Conservation (phyloP, 768 basidiomycete species). For the Sporobolomyces roseus region DNA sequence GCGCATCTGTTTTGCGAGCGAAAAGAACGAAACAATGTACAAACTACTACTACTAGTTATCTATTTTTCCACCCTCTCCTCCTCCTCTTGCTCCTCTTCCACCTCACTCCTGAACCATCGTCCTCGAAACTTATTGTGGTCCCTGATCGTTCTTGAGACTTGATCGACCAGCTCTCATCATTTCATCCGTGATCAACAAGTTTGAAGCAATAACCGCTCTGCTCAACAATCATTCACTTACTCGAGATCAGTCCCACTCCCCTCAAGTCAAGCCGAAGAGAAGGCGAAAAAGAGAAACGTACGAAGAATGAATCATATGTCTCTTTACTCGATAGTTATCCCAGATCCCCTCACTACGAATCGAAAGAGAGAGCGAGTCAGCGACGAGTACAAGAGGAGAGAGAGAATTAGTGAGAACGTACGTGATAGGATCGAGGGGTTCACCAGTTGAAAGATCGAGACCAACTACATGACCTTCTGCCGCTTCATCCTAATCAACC, state of each 20-base stretch:
- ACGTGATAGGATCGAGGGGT: constrained; percentile 86
- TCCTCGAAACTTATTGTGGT: constrained; percentile 1
- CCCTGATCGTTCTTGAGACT: constrained; percentile 26
- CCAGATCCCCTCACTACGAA: constrained; percentile 74
- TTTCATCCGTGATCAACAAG: constrained; percentile 91
- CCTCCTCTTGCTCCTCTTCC: background rate
- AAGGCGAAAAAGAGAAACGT: constrained; percentile 46
- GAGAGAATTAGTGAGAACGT: too few species aligned
- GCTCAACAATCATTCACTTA: constrained; percentile 45
- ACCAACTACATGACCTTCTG: constrained; percentile 88
- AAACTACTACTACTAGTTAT: too few species aligned
- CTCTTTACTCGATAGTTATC: constrained; percentile 98
- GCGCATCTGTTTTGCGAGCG: background rate
- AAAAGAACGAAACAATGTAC: background rate
- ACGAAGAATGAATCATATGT: constrained; percentile 98
- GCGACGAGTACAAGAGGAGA: background rate
- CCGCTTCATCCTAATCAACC: constrained; percentile 71
- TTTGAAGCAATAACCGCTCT: constrained; percentile 76
- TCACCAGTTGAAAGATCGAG: constrained; percentile 89
- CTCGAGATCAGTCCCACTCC: constrained; percentile 62
- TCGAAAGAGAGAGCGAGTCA: background rate
- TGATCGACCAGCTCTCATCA: constrained; percentile 53
- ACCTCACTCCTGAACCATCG: background rate
- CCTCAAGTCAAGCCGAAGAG: background rate
- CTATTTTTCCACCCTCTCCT: too few species aligned